Evolutionary conservation across 2,329 filamentous ascomycete species (phyloP).

Genomic region (Nigrospora oryzae): DNA sequence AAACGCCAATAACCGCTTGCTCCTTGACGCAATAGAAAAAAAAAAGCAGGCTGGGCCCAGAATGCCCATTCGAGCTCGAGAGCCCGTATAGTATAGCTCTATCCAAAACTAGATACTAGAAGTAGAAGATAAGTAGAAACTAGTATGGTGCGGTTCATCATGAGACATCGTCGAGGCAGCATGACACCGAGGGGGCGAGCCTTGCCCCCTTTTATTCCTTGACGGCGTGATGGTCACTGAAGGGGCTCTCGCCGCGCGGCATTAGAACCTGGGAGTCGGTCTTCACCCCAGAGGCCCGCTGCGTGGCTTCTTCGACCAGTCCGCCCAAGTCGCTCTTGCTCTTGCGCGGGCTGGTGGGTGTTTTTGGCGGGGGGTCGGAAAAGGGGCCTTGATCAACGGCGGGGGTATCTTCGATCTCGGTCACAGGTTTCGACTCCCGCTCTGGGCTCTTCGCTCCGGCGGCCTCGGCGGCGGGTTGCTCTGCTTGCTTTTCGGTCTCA

Average conservation of each 20-base stretch:
- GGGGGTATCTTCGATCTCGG: constrained; percentile 42
- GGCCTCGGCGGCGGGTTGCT: constrained; percentile 3
- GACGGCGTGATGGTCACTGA: constrained; percentile 22
- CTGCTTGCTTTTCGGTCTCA: constrained; percentile 9
- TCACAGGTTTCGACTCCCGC: constrained; percentile 34
- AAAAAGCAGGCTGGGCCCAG: constrained; percentile 9
- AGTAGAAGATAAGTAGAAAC: constrained; percentile 3
- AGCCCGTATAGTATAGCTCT: background rate
- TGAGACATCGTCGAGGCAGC: constrained; percentile 7
- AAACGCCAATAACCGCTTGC: constrained; percentile 3
- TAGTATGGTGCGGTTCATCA: constrained; percentile 6
- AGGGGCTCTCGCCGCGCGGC: constrained; percentile 15
- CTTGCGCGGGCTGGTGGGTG: constrained; percentile 16
- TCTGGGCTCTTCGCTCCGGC: constrained; percentile 10
- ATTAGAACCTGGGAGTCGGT: constrained; percentile 11
- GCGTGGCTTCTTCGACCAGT: constrained; percentile 45
- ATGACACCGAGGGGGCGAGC: background rate
- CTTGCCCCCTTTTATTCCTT: constrained; percentile 12
- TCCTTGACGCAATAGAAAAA: constrained; percentile 1
- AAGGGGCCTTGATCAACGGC: constrained; percentile 49
- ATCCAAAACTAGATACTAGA: constrained; percentile 12
- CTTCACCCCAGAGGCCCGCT: constrained; percentile 26
- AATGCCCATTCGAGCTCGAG: background rate
- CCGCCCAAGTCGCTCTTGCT: constrained; percentile 42
- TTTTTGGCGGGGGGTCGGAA: constrained; percentile 38